Percentiles rank a stretch among this genome's conserved stretches.
Evolutionary conservation across 371 early-diverging fungal genomes (phyloP).

Genomic region (Circinella minor): DNA sequence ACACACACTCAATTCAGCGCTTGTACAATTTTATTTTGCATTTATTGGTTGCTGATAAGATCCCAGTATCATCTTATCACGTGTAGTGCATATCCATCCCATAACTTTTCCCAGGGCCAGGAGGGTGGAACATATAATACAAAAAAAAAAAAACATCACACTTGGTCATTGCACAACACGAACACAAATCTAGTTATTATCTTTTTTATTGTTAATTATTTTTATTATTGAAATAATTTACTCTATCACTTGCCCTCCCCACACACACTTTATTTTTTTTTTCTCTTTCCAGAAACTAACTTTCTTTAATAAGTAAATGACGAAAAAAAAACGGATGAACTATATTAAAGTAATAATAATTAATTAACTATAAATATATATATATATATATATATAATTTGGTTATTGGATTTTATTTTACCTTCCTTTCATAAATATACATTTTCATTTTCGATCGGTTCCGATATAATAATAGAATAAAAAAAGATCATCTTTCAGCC

Average conservation of each 20-base stretch:
- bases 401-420: neutral
- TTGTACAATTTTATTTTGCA: neutral
- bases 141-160: neutral
- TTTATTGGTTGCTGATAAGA: slow-evolving; percentile 41
- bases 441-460: neutral
- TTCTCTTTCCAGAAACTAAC: too few relatives aligned
- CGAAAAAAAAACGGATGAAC: too few relatives aligned
- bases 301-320: too few relatives aligned
- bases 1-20: neutral
- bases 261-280: too few relatives aligned
- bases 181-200: neutral
- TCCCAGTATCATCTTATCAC: slow-evolving; percentile 46
- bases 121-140: slow-evolving; percentile 9
- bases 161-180: slow-evolving; percentile 1
- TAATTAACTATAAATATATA: too few relatives aligned
- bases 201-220: neutral
- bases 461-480: slow-evolving; percentile 1
- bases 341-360: too few relatives aligned
- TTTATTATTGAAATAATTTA: too few relatives aligned
- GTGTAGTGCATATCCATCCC: slow-evolving; percentile 29
- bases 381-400: neutral
- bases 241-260: too few relatives aligned
- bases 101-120: slow-evolving; percentile 29
- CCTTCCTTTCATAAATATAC: neutral
- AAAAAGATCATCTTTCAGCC: slow-evolving; percentile 11